phyloP scores from a whole-genome alignment of 441 rosid genomes.

The Populus trichocarpa region DNA sequence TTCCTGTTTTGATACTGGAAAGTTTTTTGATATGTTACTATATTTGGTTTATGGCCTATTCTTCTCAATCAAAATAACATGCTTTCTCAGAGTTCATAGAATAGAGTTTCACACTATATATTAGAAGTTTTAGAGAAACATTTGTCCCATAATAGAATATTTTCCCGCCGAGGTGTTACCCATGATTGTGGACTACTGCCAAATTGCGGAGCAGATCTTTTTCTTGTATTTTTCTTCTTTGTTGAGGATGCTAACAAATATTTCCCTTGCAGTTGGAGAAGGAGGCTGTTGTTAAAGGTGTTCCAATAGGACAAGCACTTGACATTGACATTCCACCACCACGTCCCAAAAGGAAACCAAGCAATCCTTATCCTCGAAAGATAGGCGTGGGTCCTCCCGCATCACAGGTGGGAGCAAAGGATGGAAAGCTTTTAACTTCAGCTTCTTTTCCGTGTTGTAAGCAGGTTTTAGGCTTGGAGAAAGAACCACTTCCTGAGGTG shows the following conservation, averaged over 20 bases:
- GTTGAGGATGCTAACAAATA: slow-evolving; percentile 9
- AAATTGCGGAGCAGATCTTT: neutral
- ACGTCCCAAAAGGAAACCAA: slow-evolving; percentile 95
- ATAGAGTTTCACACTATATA: neutral
- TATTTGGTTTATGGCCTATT: neutral
- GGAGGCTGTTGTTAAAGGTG: slow-evolving; percentile 87
- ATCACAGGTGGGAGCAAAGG: slow-evolving; percentile 47
- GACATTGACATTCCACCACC: slow-evolving; percentile 97
- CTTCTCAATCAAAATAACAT: neutral
- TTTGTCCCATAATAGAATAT: neutral
- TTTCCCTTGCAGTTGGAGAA: slow-evolving; percentile 76
- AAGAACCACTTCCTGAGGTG: slow-evolving; percentile 64
- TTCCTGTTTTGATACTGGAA: neutral
- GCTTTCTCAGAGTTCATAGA: neutral
- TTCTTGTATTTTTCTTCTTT: slow-evolving; percentile 7
- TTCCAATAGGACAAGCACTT: slow-evolving; percentile 69
- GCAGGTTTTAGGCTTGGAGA: slow-evolving; percentile 62
- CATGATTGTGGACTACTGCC: neutral
- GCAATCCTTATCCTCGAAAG: slow-evolving; percentile 94
- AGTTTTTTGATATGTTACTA: neutral
- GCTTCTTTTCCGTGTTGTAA: slow-evolving; percentile 45
- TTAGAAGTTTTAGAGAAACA: neutral
- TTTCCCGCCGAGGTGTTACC: neutral
- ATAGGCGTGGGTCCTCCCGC: slow-evolving; percentile 40
- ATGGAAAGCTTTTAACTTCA: slow-evolving; percentile 45